Evolutionary conservation across 192 early-diverging fungal genomes (phyloP).

Genomic region (Coemansia sp.): DNA sequence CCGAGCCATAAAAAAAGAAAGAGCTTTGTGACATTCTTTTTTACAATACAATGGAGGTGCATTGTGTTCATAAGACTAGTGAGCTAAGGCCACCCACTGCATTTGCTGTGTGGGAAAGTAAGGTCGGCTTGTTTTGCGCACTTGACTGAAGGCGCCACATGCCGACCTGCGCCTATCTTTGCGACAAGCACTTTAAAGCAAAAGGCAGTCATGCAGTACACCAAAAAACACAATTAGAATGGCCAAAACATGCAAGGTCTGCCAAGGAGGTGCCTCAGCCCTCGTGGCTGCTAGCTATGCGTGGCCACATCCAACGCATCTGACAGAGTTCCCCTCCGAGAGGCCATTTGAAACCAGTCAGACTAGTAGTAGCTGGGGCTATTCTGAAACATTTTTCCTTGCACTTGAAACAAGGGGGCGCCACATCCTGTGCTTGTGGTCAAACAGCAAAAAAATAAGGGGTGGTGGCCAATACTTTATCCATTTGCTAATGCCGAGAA

Average conservation of each 20-base stretch:
- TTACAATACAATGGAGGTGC: not conserved
- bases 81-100: not conserved
- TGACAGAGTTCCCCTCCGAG: not conserved
- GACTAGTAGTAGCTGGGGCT: not conserved
- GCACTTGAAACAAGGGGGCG: not conserved
- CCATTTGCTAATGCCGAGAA: not conserved
- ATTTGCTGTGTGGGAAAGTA: not conserved
- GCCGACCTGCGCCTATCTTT: not conserved
- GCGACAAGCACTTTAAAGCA: not conserved
- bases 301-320: not conserved
- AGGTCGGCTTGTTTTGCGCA: conserved; percentile 1
- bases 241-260: not conserved
- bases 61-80: not conserved
- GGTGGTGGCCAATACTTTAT: not conserved
- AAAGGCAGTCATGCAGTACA: not conserved
- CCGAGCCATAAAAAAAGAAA: not conserved
- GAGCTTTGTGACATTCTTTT: not conserved
- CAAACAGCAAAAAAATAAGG: not conserved
- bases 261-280: not conserved
- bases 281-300: not conserved
- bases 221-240: too few species aligned
- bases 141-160: not conserved
- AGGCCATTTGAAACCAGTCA: not conserved
- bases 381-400: not conserved
- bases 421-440: not conserved